Evolutionary conservation across 352 stramenopile species (phyloP), one percentile per base, ranked within the genome.

Genomic region (Globisporangium canariense): DNA sequence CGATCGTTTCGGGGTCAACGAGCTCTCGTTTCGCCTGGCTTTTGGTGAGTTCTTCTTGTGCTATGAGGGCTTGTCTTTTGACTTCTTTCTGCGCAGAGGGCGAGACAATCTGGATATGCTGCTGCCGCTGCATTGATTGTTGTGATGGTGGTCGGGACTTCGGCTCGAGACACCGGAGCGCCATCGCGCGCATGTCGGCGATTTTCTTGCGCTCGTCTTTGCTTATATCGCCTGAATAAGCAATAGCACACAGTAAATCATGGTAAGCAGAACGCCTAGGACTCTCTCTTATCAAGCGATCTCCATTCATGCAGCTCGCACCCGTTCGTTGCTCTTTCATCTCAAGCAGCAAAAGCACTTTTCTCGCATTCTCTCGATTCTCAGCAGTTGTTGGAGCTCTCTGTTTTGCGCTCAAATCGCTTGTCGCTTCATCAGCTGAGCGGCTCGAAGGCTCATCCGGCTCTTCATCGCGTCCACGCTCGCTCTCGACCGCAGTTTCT

Each of bases 1-100:
- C 65, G n/a, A 71, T 40, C 10, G 65, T 61, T 20, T 74, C 74
- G 1, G 74, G 70, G 32, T 78, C 74, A 2, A 57, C 49, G 4
- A 80, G 52, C 14, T 38, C 49, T 32, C 50, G 36, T 3, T 46
- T 59, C n/a, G 30, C 36, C 5, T 49, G 36, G 13, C n/a, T 18
- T 36, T 53, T 50, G 22, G 47, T 11, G 54, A 16, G 8, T 40
- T 49, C 55, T 34, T 32, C 40, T 20, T 46, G 11, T 40, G 13
- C 4, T 4, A 25, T 28, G 18, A 41, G n/a, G 10, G 9, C 51
- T 45, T 16, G 51, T 20, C 25, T 45, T 45, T 41, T 9, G 2
- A 8, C 18, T 10, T 56, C 28, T 58, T 45, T 2, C 9, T 45
- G 18, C 7, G 30, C 38, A 10, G 16, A 46, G 1, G 11, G 2